Percentiles rank a stretch among this genome's conserved stretches.
Conservation (phyloP, 345 rosid species). For the Salix koriyanagi region DNA sequence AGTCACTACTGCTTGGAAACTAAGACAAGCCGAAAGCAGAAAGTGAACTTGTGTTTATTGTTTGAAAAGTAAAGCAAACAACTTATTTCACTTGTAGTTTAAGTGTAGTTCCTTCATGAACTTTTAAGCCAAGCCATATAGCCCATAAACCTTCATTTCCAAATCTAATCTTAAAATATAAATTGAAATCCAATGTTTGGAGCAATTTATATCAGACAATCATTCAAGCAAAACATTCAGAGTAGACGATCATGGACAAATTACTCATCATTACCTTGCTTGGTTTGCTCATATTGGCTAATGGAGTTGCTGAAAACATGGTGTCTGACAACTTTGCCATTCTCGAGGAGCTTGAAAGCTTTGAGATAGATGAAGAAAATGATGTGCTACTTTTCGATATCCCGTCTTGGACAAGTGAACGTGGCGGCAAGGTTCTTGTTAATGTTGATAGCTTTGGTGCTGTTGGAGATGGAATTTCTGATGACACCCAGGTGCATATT, state of each 20-base stretch:
- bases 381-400: slow-evolving; percentile 35
- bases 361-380: slow-evolving; percentile 51
- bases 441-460: slow-evolving; percentile 94
- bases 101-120: slow-evolving; percentile 66
- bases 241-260: slow-evolving; percentile 44
- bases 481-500: slow-evolving; percentile 80
- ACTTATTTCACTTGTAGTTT: slow-evolving; percentile 73
- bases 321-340: slow-evolving; percentile 38
- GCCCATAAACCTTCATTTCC: slow-evolving; percentile 42
- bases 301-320: slow-evolving; percentile 45
- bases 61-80: slow-evolving; percentile 83
- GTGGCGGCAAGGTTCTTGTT: slow-evolving; percentile 64
- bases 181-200: slow-evolving; percentile 36
- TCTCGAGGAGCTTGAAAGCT: slow-evolving; percentile 50
- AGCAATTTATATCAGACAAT: slow-evolving; percentile 38
- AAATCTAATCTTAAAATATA: slow-evolving; percentile 50
- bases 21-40: not conserved
- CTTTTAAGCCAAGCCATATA: slow-evolving; percentile 92
- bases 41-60: slow-evolving; percentile 21
- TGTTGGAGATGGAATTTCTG: slow-evolving; percentile 81
- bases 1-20: not conserved
- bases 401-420: slow-evolving; percentile 51
- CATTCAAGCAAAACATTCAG: slow-evolving; percentile 32
- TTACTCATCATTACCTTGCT: slow-evolving; percentile 45
- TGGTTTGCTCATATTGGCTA: slow-evolving; percentile 42